A percentile compares a stretch with the other conserved stretches of the same genome.
phyloP scores from a whole-genome alignment of 2,329 filamentous ascomycete genomes.

The Orbilia quercus region DNA sequence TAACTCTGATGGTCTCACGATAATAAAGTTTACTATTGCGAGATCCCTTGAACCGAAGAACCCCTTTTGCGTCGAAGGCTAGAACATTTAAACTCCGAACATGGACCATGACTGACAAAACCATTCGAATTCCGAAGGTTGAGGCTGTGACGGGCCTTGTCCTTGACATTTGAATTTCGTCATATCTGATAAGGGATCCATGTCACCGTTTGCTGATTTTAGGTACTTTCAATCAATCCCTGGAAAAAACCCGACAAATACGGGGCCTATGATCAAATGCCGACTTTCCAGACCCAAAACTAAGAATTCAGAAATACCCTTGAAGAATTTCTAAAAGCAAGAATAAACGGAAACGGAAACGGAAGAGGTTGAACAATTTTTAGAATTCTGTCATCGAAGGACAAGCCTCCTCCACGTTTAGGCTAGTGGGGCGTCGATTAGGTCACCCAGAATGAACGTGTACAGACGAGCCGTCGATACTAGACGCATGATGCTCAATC shows the following conservation, averaged over 20 bases:
- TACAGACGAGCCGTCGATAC: conserved; percentile 39
- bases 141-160: conserved; percentile 40
- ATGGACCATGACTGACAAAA: no score
- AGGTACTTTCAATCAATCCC: conserved; percentile 25
- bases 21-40: neutral
- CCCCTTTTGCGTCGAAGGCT: conserved; percentile 12
- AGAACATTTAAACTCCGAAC: conserved; percentile 4
- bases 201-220: conserved; percentile 44
- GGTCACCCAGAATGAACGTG: conserved; percentile 32
- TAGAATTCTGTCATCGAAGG: conserved; percentile 48
- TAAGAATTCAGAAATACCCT: conserved; percentile 9
- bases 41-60: conserved; percentile 3
- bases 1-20: neutral
- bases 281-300: conserved; percentile 20
- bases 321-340: conserved; percentile 29
- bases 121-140: conserved; percentile 4
- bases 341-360: conserved; percentile 21
- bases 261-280: conserved; percentile 28
- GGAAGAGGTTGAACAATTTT: conserved; percentile 25
- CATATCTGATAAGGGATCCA: conserved; percentile 50
- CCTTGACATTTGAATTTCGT: conserved; percentile 55
- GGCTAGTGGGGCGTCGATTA: conserved; percentile 43
- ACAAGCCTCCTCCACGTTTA: conserved; percentile 30
- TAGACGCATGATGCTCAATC: conserved; percentile 11
- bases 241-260: conserved; percentile 6